phyloP scores from a whole-genome alignment of 441 rosid genomes.

The Adansonia rubrostipa region DNA sequence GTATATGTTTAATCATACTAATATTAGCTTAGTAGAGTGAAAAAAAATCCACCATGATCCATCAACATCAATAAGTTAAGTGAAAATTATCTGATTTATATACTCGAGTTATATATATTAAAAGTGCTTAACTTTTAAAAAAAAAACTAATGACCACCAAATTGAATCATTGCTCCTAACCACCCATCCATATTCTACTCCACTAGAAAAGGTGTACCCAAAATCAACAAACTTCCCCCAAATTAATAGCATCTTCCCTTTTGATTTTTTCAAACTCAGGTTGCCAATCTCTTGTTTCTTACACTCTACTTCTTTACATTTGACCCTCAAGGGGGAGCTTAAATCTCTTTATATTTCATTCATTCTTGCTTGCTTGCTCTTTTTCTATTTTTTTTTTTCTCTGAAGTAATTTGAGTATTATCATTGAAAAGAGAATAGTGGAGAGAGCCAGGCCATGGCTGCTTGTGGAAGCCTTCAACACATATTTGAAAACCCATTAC shows the following conservation, averaged over 20 bases:
- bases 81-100: no score
- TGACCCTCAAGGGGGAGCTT: neutral
- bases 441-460: conserved; percentile 53
- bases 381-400: conserved; percentile 2
- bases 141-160: conserved; percentile 44
- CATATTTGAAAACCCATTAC: conserved; percentile 62
- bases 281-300: conserved; percentile 37
- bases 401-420: neutral
- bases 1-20: neutral
- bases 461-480: conserved; percentile 71
- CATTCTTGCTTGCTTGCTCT: conserved; percentile 27
- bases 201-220: conserved; percentile 28
- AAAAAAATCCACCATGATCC: neutral
- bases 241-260: conserved; percentile 18
- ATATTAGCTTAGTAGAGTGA: neutral
- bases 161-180: conserved; percentile 34
- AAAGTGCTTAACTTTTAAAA: neutral
- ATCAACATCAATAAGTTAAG: neutral
- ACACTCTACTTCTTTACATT: neutral
- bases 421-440: neutral
- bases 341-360: conserved; percentile 29
- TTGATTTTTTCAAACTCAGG: conserved; percentile 44
- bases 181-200: conserved; percentile 48
- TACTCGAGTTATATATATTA: neutral
- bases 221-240: conserved; percentile 34